phyloP scores from a whole-genome alignment of 2,329 filamentous ascomycete genomes.

The Myriosclerotinia duriaeana region DNA sequence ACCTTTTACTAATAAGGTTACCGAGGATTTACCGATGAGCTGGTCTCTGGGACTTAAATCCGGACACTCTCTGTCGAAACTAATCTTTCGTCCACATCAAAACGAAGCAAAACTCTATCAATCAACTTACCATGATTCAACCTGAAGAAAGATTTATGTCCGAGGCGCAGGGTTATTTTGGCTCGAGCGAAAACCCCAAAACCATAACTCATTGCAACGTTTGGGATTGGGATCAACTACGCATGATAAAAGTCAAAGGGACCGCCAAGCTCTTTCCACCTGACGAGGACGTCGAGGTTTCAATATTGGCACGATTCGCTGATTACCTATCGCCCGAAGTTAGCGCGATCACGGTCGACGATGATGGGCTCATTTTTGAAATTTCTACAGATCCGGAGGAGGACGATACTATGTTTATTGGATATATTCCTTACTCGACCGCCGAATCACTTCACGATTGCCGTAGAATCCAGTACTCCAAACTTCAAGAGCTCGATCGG shows the following conservation, averaged over 20 bases:
- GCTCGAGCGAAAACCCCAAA: background rate
- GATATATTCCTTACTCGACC: background rate
- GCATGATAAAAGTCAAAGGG: background rate
- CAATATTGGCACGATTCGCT: background rate
- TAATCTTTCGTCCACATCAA: no score
- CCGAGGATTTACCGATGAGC: no score
- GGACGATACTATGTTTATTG: background rate
- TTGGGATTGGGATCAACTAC: slow-evolving; percentile 9
- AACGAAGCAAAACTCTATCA: no score
- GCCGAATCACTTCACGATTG: background rate
- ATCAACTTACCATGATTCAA: background rate
- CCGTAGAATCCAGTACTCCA: background rate
- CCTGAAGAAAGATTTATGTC: background rate
- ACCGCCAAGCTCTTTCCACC: background rate
- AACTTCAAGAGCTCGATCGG: background rate
- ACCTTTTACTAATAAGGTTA: no score
- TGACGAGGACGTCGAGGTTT: background rate
- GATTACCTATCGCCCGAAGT: background rate
- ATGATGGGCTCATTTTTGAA: background rate
- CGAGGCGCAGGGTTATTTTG: background rate
- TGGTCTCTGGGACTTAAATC: no score
- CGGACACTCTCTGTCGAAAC: no score
- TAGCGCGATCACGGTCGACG: background rate
- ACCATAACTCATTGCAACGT: background rate
- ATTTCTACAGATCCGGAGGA: background rate